Evolutionary conservation across 1,139 yeast species (phyloP), one percentile per base, ranked within the genome.

Genomic region (Yamadazyma dushanensis): DNA sequence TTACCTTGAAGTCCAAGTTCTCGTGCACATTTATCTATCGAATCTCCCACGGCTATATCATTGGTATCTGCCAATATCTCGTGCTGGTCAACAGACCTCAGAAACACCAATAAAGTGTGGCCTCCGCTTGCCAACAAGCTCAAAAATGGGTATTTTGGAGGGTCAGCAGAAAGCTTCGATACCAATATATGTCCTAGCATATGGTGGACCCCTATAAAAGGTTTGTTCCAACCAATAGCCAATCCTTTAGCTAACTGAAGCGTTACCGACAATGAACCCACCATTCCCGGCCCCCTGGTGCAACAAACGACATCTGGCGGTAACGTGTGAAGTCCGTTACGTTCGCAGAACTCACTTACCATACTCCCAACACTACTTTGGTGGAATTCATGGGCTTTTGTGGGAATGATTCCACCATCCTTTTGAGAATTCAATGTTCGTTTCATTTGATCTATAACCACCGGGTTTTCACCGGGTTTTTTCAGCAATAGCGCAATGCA

Each of bases 261-360:
- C 2, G 97, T 94, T 0, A 88, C 84, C 11, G 88, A 75, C 15
- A 92, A 64, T 0, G 95, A 83, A 0, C 97, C 97, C 11, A 82
- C 76, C 97, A 94, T 89, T 0, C 99, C 99, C 0, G 99, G 99
- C 0, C 99, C 99, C 47, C 95, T 65, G 0, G 99, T 92, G 8
- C 84, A 96, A 56, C 96, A 85, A 2, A 92, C 73, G 30, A 92
- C 54, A 53, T 87, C 96, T 0, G 95, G 89, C 1, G 74, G 73
- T 6, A 54, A 51, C 0, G 24, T 39, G 8, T 46, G 37, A 10
- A 69, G 26, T 2, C 42, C 40, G 40, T 70, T 57, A 31, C 56
- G 55, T 1, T 26, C 18, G 26, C 63, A 56, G 32, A 70, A 57
- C 1, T 50, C 55, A 7, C 34, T 36, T 0, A 63, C 60, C 43